Evolutionary conservation across 495 filamentous ascomycete species (phyloP), one percentile per base, ranked within the genome.

Genomic region (Daldinia loculata): DNA sequence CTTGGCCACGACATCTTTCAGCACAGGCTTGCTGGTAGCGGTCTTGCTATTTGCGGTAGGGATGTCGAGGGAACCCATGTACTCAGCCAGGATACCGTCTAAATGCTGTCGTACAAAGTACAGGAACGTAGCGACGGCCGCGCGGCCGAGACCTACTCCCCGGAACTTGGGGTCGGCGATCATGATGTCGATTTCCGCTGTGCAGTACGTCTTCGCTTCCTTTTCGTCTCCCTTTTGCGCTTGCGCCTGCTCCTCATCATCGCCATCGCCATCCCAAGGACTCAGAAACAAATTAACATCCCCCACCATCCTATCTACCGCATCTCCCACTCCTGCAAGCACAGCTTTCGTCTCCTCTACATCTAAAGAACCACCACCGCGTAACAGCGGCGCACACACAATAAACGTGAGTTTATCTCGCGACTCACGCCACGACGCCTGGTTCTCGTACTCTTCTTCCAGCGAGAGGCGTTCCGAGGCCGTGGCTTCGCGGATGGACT

Each of bases 101-200:
- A 85, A 71, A 45, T 88, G 79, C 4, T 68, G 68, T 2, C 80
- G 56, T 15, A 97, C 78, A 77, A 91, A 97, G 63, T 80, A 66
- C 66, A 97, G 63, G 70, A 97, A 94, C 1, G 87, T 76, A 19
- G 87, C 62, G n/a, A 95, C 80, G 4, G 89, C 85, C 0, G 87
- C 88, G 45, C 86, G 79, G 0, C 94, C 94, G 19, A 88, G 82
- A 0, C 94, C 94, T 11, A 79, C 79, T 0, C 91, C 79, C 56
- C 90, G 90, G 17, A 86, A 80, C 1, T 69, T 53, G 19, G 82
- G 80, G 12, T 80, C 77, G 2, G 94, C 94, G 60, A 97, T 91
- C 94, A 97, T 97, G 64, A 97, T 85, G 80, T 97, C 93, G 45
- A 97, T 76, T 67, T 97, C 94, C 19, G 92, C 94, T 22, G 90